phyloP scores from a whole-genome alignment of 148 eudicot genomes.

The Agrostemma githago region DNA sequence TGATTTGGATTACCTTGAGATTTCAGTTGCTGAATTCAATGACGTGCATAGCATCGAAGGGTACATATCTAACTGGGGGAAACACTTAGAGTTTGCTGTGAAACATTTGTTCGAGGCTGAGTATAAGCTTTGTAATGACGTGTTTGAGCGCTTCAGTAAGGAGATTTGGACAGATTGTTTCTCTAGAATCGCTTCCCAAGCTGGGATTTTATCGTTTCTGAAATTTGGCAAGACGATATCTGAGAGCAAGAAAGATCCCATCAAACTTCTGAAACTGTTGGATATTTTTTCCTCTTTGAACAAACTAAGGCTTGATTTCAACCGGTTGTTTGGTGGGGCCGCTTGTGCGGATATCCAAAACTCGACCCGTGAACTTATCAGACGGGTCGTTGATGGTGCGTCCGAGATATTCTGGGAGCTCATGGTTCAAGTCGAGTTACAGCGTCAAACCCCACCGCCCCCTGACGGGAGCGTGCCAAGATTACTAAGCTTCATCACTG shows the following conservation, averaged over 20 bases:
- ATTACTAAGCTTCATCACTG: slow-evolving; percentile 62
- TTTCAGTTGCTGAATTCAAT: slow-evolving; percentile 60
- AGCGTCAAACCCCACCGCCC: slow-evolving; percentile 72
- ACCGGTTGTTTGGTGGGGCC: slow-evolving; percentile 72
- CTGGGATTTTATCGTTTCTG: slow-evolving; percentile 69
- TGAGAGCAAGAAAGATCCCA: slow-evolving; percentile 81
- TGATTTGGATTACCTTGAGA: slow-evolving; percentile 71
- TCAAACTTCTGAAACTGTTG: slow-evolving; percentile 65
- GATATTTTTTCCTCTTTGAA: slow-evolving; percentile 69
- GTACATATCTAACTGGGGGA: slow-evolving; percentile 70
- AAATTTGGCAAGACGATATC: slow-evolving; percentile 77
- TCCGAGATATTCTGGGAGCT: slow-evolving; percentile 85
- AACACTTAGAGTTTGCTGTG: slow-evolving; percentile 81
- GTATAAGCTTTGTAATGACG: slow-evolving; percentile 76
- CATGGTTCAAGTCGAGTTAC: slow-evolving; percentile 70
- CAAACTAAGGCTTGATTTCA: slow-evolving; percentile 67
- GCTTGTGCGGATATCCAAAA: slow-evolving; percentile 78
- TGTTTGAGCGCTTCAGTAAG: slow-evolving; percentile 66
- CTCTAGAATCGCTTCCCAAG: slow-evolving; percentile 69
- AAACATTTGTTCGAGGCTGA: slow-evolving; percentile 79
- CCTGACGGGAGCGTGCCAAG: slow-evolving; percentile 65
- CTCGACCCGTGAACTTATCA: slow-evolving; percentile 66
- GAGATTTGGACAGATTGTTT: slow-evolving; percentile 81
- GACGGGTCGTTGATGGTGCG: slow-evolving; percentile 65
- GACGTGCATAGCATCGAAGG: slow-evolving; percentile 72